A percentile compares a stretch with the other conserved stretches of the same genome.
Evolutionary conservation across 306 rosid species (phyloP).

Genomic region (Myrica gale): DNA sequence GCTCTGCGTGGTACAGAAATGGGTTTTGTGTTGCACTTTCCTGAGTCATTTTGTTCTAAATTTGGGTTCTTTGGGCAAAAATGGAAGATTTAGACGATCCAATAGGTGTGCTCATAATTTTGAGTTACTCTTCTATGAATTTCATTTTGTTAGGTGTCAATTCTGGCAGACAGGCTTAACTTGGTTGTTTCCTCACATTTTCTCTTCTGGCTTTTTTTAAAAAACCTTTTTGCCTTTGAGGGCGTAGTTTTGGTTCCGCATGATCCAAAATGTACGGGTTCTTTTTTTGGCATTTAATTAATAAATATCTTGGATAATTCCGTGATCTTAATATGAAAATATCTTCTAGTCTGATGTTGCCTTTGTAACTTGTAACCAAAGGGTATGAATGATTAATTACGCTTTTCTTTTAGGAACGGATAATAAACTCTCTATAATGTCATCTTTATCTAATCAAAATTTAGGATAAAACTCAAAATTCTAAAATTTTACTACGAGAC

Average conservation of each 20-base stretch:
- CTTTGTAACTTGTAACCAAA: neutral
- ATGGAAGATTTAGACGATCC: too few relatives aligned
- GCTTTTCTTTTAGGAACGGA: neutral
- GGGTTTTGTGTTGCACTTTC: neutral
- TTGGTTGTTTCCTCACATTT: neutral
- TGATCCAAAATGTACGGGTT: neutral
- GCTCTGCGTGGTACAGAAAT: neutral
- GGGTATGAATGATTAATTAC: neutral
- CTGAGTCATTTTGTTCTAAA: too few relatives aligned
- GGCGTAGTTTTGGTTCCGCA: slow-evolving; percentile 2
- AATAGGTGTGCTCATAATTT: too few relatives aligned
- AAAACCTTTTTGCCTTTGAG: neutral
- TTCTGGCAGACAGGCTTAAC: neutral
- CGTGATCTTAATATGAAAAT: neutral
- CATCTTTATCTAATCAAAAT: neutral
- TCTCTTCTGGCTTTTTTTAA: neutral
- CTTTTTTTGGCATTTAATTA: neutral
- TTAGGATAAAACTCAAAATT: neutral
- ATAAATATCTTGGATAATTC: neutral
- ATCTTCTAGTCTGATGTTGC: neutral
- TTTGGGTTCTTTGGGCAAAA: too few relatives aligned
- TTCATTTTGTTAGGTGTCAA: neutral
- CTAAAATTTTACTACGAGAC: neutral
- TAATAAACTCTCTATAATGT: neutral
- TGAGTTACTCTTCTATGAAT: neutral